phyloP scores from a whole-genome alignment of 2,329 filamentous ascomycete species.

The Aspergillus spinulosporus region DNA sequence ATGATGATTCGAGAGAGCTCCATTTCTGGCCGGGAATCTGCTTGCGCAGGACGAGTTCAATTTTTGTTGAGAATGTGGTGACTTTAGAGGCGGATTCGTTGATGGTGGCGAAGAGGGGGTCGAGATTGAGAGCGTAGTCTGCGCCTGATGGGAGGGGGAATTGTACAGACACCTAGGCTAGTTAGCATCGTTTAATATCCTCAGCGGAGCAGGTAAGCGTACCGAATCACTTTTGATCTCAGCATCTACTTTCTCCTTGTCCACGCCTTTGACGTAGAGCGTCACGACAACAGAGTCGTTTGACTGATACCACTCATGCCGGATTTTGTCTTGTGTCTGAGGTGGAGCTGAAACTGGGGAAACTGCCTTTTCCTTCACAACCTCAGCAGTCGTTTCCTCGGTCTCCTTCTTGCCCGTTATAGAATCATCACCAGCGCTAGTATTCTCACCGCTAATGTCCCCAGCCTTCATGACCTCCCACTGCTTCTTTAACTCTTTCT shows the following conservation, averaged over 20 bases:
- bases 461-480: constrained; percentile 34
- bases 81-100: constrained; percentile 61
- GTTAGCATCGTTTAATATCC: constrained; percentile 18
- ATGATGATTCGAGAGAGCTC: constrained; percentile 57
- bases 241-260: constrained; percentile 56
- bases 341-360: background rate
- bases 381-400: background rate
- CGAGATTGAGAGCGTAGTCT: constrained; percentile 62
- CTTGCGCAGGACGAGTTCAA: constrained; percentile 76
- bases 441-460: constrained; percentile 11
- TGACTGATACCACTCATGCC: constrained; percentile 70
- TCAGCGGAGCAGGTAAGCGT: constrained; percentile 26
- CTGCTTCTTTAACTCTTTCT: constrained; percentile 40
- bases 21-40: constrained; percentile 66
- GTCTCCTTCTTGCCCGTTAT: background rate
- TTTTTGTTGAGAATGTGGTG: constrained; percentile 71
- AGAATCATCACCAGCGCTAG: constrained; percentile 9
- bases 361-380: constrained; percentile 1
- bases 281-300: constrained; percentile 62
- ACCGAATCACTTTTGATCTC: constrained; percentile 54
- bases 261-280: constrained; percentile 65
- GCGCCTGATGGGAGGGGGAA: constrained; percentile 58
- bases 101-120: constrained; percentile 68
- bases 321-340: constrained; percentile 55
- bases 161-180: constrained; percentile 53